phyloP scores from a whole-genome alignment of 2,329 filamentous ascomycete genomes.

The Malbranchea cinnamomea region DNA sequence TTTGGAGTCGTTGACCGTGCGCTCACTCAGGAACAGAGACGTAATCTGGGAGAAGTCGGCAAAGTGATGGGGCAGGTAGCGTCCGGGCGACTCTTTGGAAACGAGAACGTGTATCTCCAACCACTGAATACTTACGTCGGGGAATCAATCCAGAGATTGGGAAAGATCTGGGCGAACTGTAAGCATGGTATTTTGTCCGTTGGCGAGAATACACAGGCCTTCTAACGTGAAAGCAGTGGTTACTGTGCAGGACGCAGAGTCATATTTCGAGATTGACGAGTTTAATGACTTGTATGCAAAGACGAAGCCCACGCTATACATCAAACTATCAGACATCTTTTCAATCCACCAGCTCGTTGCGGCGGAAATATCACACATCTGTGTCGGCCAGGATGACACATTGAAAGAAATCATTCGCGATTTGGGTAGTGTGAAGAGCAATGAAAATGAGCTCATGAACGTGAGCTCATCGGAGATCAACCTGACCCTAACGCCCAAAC shows the following conservation, averaged over 20 bases:
- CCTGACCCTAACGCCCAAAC: conserved; percentile 75
- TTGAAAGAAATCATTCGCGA: conserved; percentile 86
- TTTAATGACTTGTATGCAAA: conserved; percentile 96
- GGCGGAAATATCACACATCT: conserved; percentile 61
- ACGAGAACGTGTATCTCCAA: conserved; percentile 89
- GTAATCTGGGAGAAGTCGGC: conserved; percentile 76
- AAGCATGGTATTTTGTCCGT: no score
- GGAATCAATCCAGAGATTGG: conserved; percentile 68
- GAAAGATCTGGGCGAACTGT: conserved; percentile 55
- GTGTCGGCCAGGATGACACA: conserved; percentile 67
- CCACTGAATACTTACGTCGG: conserved; percentile 83
- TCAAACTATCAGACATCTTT: conserved; percentile 97
- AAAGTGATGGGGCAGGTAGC: conserved; percentile 85
- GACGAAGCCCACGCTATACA: conserved; percentile 94
- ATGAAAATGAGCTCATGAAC: conserved; percentile 81
- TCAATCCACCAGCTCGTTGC: conserved; percentile 83
- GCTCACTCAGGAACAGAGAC: conserved; percentile 79
- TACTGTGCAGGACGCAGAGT: conserved; percentile 70
- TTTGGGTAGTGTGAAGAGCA: conserved; percentile 88
- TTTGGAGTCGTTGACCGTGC: conserved; percentile 84
- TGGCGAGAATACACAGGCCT: background rate
- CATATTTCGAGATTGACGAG: conserved; percentile 94
- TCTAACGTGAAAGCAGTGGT: conserved; percentile 44
- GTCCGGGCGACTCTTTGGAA: conserved; percentile 77
- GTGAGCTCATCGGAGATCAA: conserved; percentile 81